These are phyloP conservation scores for Albugo laibachii DNA, from an alignment of 352 stramenopile genomes.

Conservation along the genomic window DNA sequence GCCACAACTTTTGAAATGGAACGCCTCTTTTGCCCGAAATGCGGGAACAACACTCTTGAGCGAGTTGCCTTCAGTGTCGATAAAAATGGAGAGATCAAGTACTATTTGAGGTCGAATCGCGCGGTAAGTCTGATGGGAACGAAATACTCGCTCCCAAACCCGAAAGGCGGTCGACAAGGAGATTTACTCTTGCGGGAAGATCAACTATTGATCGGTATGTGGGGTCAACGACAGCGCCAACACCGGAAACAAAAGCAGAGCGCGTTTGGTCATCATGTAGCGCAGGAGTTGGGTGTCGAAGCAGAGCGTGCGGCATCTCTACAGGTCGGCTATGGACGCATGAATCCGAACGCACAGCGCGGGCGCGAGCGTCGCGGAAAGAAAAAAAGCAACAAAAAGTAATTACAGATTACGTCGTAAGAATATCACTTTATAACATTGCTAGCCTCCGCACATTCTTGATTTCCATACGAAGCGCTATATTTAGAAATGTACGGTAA, in stretches of 20 bases:
- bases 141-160: constrained; percentile 95
- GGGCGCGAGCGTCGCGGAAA: constrained; percentile 92
- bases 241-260: constrained; percentile 81
- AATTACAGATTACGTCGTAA: neutral
- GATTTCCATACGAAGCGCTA: neutral
- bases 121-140: constrained; percentile 85
- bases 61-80: constrained; percentile 89
- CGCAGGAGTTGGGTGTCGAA: constrained; percentile 84
- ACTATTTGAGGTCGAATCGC: constrained; percentile 65
- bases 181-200: constrained; percentile 95
- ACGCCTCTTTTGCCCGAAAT: constrained; percentile 93
- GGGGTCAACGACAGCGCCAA: constrained; percentile 87
- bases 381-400: constrained; percentile 83
- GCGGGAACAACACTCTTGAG: constrained; percentile 89
- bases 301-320: constrained; percentile 80
- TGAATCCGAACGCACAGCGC: constrained; percentile 93
- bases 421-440: no score
- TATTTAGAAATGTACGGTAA: neutral
- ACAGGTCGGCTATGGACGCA: constrained; percentile 85
- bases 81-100: constrained; percentile 77
- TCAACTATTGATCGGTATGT: constrained; percentile 92
- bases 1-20: constrained; percentile 85
- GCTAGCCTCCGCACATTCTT: no score
- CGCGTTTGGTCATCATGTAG: constrained; percentile 91
- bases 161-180: constrained; percentile 81